These are phyloP conservation scores for Cryptococcus maquisensis DNA, from an alignment of 1,284 basidiomycete species.

Conservation along the genomic window DNA sequence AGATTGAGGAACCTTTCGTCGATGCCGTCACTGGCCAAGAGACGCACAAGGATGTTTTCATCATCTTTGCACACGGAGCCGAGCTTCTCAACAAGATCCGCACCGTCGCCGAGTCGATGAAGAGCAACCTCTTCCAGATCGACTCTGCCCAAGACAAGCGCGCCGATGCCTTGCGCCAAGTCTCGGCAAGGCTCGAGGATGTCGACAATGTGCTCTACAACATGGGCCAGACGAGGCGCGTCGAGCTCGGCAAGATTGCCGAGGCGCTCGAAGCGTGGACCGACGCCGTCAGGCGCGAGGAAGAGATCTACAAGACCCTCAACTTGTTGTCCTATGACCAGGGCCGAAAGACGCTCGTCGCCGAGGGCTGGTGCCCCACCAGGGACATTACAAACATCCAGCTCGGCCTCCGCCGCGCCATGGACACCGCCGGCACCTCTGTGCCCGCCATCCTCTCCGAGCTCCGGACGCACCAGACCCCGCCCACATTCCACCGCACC, in stretches of 20 bases:
- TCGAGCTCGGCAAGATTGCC: slow-evolving; percentile 80
- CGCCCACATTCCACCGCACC: slow-evolving; percentile 91
- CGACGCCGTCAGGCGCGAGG: slow-evolving; percentile 92
- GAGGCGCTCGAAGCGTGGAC: slow-evolving; percentile 86
- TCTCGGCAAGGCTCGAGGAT: slow-evolving; percentile 86
- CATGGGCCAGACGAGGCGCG: slow-evolving; percentile 77
- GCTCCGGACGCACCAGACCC: slow-evolving; percentile 81
- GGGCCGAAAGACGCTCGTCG: slow-evolving; percentile 88
- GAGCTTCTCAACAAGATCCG: slow-evolving; percentile 93
- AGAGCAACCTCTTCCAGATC: slow-evolving; percentile 93
- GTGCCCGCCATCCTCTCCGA: slow-evolving; percentile 91
- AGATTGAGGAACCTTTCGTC: slow-evolving; percentile 89
- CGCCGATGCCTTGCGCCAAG: slow-evolving; percentile 81
- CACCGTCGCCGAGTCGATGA: slow-evolving; percentile 97
- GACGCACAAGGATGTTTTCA: slow-evolving; percentile 96
- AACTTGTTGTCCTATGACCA: slow-evolving; percentile 94
- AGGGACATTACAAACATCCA: slow-evolving; percentile 85
- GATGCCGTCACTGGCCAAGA: slow-evolving; percentile 76
- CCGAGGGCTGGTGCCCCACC: slow-evolving; percentile 97
- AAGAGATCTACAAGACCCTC: slow-evolving; percentile 88
- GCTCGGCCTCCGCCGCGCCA: slow-evolving; percentile 83
- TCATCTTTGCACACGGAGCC: slow-evolving; percentile 97
- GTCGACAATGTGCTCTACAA: slow-evolving; percentile 85
- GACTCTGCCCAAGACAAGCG: slow-evolving; percentile 92
- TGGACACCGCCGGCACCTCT: slow-evolving; percentile 88